Base-by-base conservation (phyloP, 2,329 filamentous ascomycete genomes). In the Gaeumannomyces sp. region DNA sequence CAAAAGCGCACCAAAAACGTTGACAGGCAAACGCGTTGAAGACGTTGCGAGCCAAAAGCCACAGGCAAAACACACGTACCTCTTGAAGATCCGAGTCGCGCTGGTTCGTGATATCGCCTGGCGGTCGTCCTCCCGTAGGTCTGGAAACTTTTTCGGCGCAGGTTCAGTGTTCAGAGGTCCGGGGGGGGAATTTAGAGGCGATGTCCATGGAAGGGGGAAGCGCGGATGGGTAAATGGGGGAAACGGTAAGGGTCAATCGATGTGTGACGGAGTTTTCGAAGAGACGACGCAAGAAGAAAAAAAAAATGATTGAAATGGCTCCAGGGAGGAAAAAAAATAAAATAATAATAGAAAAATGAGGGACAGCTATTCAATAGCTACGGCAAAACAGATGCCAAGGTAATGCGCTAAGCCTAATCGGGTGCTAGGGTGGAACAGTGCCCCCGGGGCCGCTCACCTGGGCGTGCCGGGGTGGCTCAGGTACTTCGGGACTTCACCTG, bases 401-500 rank as follows among this genome's bases (percentile, higher is more conserved):
- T 8, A 2, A 7, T 13, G 60, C 13, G 38, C 60, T 62, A 62
- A 45, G 19, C 60, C 60, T 27, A 50, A 50, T 62, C 10, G n/a
- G 38, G 60, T 16, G 25, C 16, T 50, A 62, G n/a, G 28, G 35
- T 50, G 33, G 35, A 62, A 62, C 35, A 62, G 27, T 53, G 45
- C 45, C 22, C 45, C 35, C 33, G 60, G 60, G 60, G 60, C 35
- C 35, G n/a, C 59, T 38, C 38, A 22, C 31, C 59, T 61, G 59
- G 59, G 33, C 28, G 33, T 61, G 59, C 59, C 38, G 59, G 59
- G 59, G 31, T 61, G 59, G 59, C 59, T 61, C 59, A 61, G 59
- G 59, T 61, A 45, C 33, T 38, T 61, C 59, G 59, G 59, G 59
- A 61, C 59, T 61, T 61, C 33, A 25, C 33, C 59, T 38, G 33